A percentile compares a stretch with the other conserved stretches of the same genome.
phyloP scores from a whole-genome alignment of 2,329 filamentous ascomycete genomes.

The Fusarium falciforme region DNA sequence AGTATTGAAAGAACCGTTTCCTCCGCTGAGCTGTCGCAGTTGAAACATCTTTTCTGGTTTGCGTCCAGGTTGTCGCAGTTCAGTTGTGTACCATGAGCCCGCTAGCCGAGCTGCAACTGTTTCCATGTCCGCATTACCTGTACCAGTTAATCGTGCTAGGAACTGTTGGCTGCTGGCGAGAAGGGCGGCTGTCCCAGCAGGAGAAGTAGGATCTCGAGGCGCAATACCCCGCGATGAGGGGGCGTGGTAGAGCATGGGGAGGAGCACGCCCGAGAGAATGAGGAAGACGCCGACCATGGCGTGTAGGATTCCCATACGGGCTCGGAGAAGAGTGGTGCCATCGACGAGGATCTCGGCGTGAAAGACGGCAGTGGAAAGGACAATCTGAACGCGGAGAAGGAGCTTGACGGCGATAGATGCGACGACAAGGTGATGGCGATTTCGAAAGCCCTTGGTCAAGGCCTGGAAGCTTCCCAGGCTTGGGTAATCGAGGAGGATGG shows the following conservation, averaged over 20 bases:
- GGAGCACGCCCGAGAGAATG: slow-evolving; percentile 29
- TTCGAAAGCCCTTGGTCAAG: slow-evolving; percentile 33
- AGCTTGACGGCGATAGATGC: slow-evolving; percentile 36
- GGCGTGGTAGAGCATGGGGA: slow-evolving; percentile 44
- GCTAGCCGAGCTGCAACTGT: slow-evolving; percentile 35
- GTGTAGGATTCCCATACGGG: slow-evolving; percentile 37
- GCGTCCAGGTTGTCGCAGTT: slow-evolving; percentile 36
- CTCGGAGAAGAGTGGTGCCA: slow-evolving; percentile 31
- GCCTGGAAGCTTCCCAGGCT: slow-evolving; percentile 38
- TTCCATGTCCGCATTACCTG: slow-evolving; percentile 39
- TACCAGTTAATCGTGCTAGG: slow-evolving; percentile 36
- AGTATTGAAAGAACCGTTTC: slow-evolving; percentile 24
- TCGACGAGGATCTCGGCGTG: slow-evolving; percentile 35
- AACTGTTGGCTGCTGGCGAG: slow-evolving; percentile 42
- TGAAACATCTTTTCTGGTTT: slow-evolving; percentile 42
- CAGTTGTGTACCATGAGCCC: slow-evolving; percentile 46
- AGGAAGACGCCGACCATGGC: slow-evolving; percentile 40
- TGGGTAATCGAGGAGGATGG: slow-evolving; percentile 44
- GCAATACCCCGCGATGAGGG: slow-evolving; percentile 42
- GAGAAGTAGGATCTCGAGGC: slow-evolving; percentile 44
- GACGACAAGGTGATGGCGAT: slow-evolving; percentile 44
- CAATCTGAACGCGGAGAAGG: slow-evolving; percentile 39
- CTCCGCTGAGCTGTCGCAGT: slow-evolving; percentile 39
- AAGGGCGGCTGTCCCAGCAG: slow-evolving; percentile 41
- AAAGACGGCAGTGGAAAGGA: slow-evolving; percentile 44